Conservation (phyloP, 176 grass and related monocot genomes). For the Carex myosuroides region DNA sequence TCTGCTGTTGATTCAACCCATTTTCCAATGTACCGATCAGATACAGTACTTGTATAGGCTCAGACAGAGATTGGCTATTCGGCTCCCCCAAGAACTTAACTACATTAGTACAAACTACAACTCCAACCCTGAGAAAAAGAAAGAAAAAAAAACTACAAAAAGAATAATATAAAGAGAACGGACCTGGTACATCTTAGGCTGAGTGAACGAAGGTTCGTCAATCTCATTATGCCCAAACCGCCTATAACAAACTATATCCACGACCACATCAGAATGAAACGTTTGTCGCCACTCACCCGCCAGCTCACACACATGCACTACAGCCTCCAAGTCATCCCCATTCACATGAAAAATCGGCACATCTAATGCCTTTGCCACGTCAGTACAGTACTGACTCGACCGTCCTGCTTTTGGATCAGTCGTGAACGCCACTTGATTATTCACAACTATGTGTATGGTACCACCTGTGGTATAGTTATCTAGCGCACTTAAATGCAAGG, state of each 20-base stretch:
- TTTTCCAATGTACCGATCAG: not conserved
- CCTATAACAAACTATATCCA: slow-evolving; percentile 84
- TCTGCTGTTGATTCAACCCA: not conserved
- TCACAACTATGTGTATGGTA: slow-evolving; percentile 44
- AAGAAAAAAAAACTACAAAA: not conserved
- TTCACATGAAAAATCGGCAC: slow-evolving; percentile 91
- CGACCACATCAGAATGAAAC: slow-evolving; percentile 83
- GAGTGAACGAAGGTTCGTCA: slow-evolving; percentile 91
- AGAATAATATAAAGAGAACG: not conserved
- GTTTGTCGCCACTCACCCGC: slow-evolving; percentile 89
- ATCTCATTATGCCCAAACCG: slow-evolving; percentile 95
- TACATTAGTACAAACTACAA: not conserved
- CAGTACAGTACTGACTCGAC: slow-evolving; percentile 46
- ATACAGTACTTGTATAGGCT: not conserved
- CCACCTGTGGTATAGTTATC: slow-evolving; percentile 88
- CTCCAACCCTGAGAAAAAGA: not conserved
- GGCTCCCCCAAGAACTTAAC: not conserved
- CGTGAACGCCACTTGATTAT: slow-evolving; percentile 52
- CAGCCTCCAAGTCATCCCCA: slow-evolving; percentile 90
- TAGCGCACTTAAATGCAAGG: slow-evolving; percentile 85
- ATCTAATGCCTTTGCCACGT: slow-evolving; percentile 44
- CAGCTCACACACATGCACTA: slow-evolving; percentile 77
- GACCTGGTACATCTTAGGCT: slow-evolving; percentile 97
- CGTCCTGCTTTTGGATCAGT: slow-evolving; percentile 39
- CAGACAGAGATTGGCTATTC: not conserved